Percentiles rank a stretch among this genome's conserved stretches.
Conservation (phyloP, 2,329 filamentous ascomycete genomes). For the Exophiala calicioides region DNA sequence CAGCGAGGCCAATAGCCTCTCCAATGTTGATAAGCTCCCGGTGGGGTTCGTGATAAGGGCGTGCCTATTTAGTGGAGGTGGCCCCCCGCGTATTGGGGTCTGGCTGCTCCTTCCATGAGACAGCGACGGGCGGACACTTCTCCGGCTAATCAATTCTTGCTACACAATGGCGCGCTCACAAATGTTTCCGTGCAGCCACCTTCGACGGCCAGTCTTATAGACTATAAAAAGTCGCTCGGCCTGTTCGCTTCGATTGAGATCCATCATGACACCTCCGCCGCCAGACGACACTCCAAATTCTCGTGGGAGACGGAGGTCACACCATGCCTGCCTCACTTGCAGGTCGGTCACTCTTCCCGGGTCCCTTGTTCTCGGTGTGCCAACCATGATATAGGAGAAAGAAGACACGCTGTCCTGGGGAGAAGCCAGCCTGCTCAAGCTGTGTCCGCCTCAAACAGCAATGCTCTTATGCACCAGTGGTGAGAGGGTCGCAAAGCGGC, state of each 20-base stretch:
- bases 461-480: slow-evolving; percentile 21
- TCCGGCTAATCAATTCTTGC: not conserved
- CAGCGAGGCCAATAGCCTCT: not conserved
- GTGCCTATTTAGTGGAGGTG: not conserved
- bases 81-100: no score
- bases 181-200: not conserved
- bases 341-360: slow-evolving; percentile 4
- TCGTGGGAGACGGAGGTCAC: not conserved
- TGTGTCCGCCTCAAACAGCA: slow-evolving; percentile 27
- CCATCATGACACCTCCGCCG: not conserved
- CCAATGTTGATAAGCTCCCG: not conserved
- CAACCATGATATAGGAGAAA: slow-evolving; percentile 22
- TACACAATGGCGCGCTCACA: not conserved
- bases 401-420: slow-evolving; percentile 32
- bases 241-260: not conserved
- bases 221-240: not conserved
- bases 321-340: slow-evolving; percentile 17
- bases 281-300: not conserved
- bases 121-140: not conserved
- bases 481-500: slow-evolving; percentile 1
- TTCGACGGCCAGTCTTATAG: not conserved
- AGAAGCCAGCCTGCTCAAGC: slow-evolving; percentile 29
- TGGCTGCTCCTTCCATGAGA: not conserved
- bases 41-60: not conserved
- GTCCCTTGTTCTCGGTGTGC: not conserved